phyloP scores from a whole-genome alignment of 176 grass and related monocot species.

The Carex scoparia region DNA sequence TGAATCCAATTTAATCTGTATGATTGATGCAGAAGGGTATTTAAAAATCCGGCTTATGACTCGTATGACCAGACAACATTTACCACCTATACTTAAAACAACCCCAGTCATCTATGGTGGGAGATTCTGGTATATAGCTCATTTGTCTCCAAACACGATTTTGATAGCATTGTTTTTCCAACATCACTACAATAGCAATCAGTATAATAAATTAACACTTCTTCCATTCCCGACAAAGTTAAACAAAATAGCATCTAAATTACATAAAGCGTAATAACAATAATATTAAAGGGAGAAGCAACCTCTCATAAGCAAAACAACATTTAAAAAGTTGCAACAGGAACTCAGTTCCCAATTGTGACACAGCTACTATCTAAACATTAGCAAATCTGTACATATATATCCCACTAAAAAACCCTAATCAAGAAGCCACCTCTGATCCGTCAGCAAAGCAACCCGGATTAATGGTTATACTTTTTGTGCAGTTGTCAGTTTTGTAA shows the following conservation, averaged over 20 bases:
- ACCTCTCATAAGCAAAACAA: not conserved
- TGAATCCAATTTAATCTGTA: too few relatives aligned
- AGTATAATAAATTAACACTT: not conserved
- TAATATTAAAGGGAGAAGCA: constrained; percentile 1
- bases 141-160: too few relatives aligned
- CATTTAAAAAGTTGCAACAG: not conserved
- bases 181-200: not conserved
- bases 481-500: constrained; percentile 99
- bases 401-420: not conserved
- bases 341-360: constrained; percentile 39
- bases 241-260: not conserved
- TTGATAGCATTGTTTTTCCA: not conserved
- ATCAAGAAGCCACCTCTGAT: constrained; percentile 29
- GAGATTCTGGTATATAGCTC: too few relatives aligned
- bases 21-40: too few relatives aligned
- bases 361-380: not conserved
- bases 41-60: too few relatives aligned
- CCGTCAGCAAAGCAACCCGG: constrained; percentile 58
- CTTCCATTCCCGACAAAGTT: not conserved
- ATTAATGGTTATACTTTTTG: constrained; percentile 86
- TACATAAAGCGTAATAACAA: constrained; percentile 4
- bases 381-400: not conserved
- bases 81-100: too few relatives aligned
- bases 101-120: too few relatives aligned
- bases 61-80: too few relatives aligned